Conservation (phyloP, 2,329 filamentous ascomycete genomes). For the Pseudogymnoascus sp. region DNA sequence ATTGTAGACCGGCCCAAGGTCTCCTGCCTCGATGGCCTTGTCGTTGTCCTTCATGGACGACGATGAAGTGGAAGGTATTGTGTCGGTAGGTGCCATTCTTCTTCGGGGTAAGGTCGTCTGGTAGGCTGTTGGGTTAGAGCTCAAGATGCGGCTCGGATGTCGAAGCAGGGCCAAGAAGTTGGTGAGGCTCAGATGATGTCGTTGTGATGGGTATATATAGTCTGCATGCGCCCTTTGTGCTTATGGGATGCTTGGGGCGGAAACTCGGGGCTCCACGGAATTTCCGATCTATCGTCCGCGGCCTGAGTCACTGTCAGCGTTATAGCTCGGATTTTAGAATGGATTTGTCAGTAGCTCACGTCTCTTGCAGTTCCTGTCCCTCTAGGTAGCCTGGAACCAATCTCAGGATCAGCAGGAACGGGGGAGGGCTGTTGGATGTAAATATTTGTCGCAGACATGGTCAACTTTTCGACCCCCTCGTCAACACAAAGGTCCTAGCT, state of each 20-base stretch:
- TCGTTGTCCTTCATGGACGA: background rate
- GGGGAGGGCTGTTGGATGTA: background rate
- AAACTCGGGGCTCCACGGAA: background rate
- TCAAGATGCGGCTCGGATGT: background rate
- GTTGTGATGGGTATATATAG: background rate
- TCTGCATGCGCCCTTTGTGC: background rate
- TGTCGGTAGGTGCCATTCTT: background rate
- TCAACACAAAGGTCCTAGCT: background rate
- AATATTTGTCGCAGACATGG: background rate
- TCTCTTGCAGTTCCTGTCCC: background rate
- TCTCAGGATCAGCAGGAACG: background rate
- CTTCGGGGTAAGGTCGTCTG: background rate
- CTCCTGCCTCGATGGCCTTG: background rate
- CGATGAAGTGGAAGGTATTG: background rate
- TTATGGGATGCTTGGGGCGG: background rate
- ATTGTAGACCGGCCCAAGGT: background rate
- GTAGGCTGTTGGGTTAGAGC: background rate
- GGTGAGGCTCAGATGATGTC: background rate
- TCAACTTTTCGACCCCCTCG: background rate
- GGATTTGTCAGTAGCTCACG: conserved; percentile 6
- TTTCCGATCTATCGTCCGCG: background rate
- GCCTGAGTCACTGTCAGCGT: background rate
- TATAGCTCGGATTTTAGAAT: background rate
- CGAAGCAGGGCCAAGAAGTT: background rate
- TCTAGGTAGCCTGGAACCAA: background rate